phyloP scores from a whole-genome alignment of 2,329 filamentous ascomycete species.

The Akanthomyces dipterigenus region DNA sequence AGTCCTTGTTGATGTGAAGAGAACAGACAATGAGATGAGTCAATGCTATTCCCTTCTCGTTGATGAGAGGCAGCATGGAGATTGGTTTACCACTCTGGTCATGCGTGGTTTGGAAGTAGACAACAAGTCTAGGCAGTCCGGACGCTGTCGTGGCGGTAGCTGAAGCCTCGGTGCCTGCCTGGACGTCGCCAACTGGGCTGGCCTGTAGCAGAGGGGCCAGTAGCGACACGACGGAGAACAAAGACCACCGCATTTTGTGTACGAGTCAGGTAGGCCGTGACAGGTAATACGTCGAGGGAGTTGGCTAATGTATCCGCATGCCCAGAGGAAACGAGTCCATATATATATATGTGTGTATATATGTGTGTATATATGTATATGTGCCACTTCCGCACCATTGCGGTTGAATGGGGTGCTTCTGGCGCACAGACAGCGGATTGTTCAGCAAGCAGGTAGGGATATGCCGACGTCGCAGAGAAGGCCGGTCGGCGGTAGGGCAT shows the following conservation, averaged over 20 bases:
- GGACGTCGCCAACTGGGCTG: constrained; percentile 4
- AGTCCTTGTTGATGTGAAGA: constrained; percentile 65
- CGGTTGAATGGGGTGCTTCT: neutral
- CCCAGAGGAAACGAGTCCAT: neutral
- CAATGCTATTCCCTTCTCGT: constrained; percentile 34
- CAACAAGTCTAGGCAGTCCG: constrained; percentile 34
- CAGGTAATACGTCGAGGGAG: neutral
- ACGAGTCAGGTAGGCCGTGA: neutral
- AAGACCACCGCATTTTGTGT: constrained; percentile 3
- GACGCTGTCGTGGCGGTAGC: constrained; percentile 12
- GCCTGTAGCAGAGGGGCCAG: constrained; percentile 6
- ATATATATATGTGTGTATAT: no score
- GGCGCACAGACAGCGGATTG: neutral
- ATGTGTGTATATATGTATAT: no score
- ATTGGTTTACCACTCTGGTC: constrained; percentile 33
- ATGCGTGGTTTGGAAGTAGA: constrained; percentile 47
- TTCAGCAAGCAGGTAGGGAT: neutral
- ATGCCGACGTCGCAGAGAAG: neutral
- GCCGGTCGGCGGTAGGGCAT: no score
- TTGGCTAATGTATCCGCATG: neutral
- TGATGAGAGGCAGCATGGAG: constrained; percentile 43
- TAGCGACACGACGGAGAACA: constrained; percentile 3
- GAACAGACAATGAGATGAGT: constrained; percentile 81
- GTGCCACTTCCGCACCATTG: neutral
- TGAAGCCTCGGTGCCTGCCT: neutral